Conservation (phyloP, 306 rosid species). For the Prunus padus region DNA sequence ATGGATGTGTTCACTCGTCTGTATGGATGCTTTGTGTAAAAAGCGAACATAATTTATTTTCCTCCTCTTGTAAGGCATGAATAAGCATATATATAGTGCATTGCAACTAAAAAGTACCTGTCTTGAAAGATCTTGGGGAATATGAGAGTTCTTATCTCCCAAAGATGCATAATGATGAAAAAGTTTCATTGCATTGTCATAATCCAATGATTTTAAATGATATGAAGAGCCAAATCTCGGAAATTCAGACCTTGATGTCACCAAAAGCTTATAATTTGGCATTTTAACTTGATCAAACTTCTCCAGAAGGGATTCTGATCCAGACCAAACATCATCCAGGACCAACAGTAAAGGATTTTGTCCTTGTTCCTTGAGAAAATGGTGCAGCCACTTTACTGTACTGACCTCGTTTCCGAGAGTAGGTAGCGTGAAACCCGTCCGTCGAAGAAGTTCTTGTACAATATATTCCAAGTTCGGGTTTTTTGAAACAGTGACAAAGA, state of each 20-base stretch:
- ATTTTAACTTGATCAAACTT: conserved; percentile 36
- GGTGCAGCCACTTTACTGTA: conserved; percentile 25
- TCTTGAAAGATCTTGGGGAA: not conserved
- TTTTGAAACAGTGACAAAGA: conserved; percentile 41
- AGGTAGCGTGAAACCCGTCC: conserved; percentile 6
- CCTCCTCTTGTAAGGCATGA: not conserved
- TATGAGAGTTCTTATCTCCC: not conserved
- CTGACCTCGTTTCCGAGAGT: conserved; percentile 37
- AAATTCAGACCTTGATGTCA: conserved; percentile 14
- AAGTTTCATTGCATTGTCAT: not conserved
- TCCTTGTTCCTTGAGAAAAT: conserved; percentile 19
- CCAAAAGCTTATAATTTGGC: not conserved
- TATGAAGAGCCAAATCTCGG: not conserved
- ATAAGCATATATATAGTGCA: conserved; percentile 3
- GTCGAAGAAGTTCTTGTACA: conserved; percentile 33
- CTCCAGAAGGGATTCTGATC: conserved; percentile 44
- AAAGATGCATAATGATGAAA: not conserved
- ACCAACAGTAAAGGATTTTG: conserved; percentile 41
- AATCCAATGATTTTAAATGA: not conserved
- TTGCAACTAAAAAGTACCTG: conserved; percentile 18
- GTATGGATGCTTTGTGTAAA: not conserved
- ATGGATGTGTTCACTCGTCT: not conserved
- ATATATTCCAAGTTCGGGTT: conserved; percentile 36
- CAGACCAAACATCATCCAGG: conserved; percentile 49
- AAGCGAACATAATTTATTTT: conserved; percentile 5